Evolutionary conservation across 192 early-diverging fungal genomes (phyloP).

Genomic region (Gaertneriomyces semiglobifer): DNA sequence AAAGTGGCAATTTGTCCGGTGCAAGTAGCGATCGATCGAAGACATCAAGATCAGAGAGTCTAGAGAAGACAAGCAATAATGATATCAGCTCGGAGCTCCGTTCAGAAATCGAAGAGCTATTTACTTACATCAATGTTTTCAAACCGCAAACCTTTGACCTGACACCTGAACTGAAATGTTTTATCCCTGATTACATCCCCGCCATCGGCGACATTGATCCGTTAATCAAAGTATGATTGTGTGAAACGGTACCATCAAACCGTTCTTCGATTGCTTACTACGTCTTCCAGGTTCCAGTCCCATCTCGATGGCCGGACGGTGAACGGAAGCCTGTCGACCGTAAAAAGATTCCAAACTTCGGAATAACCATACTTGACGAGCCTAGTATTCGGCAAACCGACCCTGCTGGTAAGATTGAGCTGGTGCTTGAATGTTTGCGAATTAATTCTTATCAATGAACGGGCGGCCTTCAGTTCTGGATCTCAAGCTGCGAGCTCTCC

Average conservation of each 20-base stretch:
- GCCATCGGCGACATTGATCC: constrained; percentile 64
- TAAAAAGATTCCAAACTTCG: constrained; percentile 38
- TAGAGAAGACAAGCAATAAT: no score
- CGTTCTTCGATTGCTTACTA: background rate
- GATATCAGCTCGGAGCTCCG: no score
- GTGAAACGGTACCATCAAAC: background rate
- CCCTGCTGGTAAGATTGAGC: constrained; percentile 41
- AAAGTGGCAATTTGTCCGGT: no score
- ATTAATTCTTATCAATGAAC: background rate
- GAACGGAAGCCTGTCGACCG: background rate
- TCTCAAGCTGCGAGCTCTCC: constrained; percentile 44
- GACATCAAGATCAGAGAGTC: no score
- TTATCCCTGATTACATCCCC: constrained; percentile 63
- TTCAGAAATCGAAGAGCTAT: constrained; percentile 48
- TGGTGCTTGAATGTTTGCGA: background rate
- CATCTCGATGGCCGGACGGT: constrained; percentile 34
- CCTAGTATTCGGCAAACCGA: constrained; percentile 49
- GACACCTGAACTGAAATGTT: constrained; percentile 46
- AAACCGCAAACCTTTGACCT: constrained; percentile 53
- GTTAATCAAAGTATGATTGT: constrained; percentile 46
- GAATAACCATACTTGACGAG: constrained; percentile 50
- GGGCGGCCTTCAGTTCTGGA: constrained; percentile 43
- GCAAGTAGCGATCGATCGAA: no score
- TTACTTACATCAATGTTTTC: constrained; percentile 48
- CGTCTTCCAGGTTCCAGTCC: constrained; percentile 35